Evolutionary conservation across 441 rosid species (phyloP).

Genomic region (Brassica balearica): DNA sequence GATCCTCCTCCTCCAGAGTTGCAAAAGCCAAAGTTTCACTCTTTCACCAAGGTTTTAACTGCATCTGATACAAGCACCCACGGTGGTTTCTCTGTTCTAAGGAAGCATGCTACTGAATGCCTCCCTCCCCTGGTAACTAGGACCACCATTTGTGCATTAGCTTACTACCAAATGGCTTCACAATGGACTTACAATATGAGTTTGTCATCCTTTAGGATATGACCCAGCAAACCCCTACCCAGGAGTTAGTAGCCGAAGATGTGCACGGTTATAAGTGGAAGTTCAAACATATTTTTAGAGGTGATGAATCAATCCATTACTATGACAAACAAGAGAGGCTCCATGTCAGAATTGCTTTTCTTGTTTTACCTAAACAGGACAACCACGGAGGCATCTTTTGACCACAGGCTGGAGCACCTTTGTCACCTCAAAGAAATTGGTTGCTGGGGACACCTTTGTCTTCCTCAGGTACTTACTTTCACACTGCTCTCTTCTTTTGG

Average conservation of each 20-base stretch:
- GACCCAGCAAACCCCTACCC: conserved; percentile 69
- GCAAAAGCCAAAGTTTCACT: conserved; percentile 53
- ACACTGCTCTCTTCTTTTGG: conserved; percentile 20
- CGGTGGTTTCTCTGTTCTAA: conserved; percentile 74
- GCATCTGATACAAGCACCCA: conserved; percentile 86
- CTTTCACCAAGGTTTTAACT: conserved; percentile 71
- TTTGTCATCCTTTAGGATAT: conserved; percentile 54
- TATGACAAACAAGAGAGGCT: conserved; percentile 14
- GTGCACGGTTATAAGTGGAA: conserved; percentile 73
- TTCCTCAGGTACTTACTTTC: conserved; percentile 57
- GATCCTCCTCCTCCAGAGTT: conserved; percentile 51
- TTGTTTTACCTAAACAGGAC: conserved; percentile 49
- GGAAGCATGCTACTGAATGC: conserved; percentile 73
- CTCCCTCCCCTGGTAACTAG: conserved; percentile 70
- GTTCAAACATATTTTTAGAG: conserved; percentile 78
- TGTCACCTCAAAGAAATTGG: conserved; percentile 70
- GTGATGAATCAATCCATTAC: conserved; percentile 41
- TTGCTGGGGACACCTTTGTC: conserved; percentile 70
- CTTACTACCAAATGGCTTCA: conserved; percentile 19
- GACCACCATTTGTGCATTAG: neutral
- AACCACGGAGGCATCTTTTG: conserved; percentile 75
- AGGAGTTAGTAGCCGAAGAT: conserved; percentile 68
- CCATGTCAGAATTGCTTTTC: conserved; percentile 3
- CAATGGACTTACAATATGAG: conserved; percentile 24
- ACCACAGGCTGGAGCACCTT: conserved; percentile 83